Evolutionary conservation across 2,329 filamentous ascomycete species (phyloP).

Genomic region (Didymosphaeria variabile): DNA sequence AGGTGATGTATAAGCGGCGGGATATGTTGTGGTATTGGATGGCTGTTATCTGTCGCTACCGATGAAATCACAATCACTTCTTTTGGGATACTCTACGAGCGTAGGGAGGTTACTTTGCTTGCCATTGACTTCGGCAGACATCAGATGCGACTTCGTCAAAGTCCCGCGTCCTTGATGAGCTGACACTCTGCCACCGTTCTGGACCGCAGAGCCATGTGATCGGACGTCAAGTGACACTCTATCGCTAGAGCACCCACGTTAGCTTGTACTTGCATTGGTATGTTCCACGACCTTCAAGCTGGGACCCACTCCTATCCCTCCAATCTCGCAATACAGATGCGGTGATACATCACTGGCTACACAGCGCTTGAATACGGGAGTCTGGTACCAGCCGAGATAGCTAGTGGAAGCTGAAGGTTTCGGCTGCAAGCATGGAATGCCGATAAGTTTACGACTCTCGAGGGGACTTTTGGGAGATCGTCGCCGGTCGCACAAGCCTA

Average conservation of each 20-base stretch:
- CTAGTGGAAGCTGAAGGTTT: slow-evolving; percentile 7
- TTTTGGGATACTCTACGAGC: not conserved
- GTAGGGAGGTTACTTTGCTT: not conserved
- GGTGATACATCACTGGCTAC: slow-evolving; percentile 9
- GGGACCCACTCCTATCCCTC: slow-evolving; percentile 5
- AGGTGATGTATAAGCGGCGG: not conserved
- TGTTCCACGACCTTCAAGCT: slow-evolving; percentile 9
- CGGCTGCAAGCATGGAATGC: not conserved
- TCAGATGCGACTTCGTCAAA: not conserved
- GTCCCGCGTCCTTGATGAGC: not conserved
- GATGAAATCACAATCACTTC: not conserved
- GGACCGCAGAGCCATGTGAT: not conserved
- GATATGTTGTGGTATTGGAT: not conserved
- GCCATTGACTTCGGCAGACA: not conserved
- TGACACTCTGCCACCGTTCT: not conserved
- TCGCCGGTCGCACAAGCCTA: not conserved
- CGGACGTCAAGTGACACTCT: slow-evolving; percentile 1
- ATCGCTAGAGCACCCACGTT: not conserved
- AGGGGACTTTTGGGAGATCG: not conserved
- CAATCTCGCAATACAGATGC: slow-evolving; percentile 13
- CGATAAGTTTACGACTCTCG: not conserved
- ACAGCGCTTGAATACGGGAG: not conserved
- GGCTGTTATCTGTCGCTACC: slow-evolving; percentile 8
- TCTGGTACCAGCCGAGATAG: not conserved
- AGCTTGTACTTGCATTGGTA: not conserved